phyloP scores from a whole-genome alignment of 352 stramenopile genomes.

The Thraustotheca clavata region DNA sequence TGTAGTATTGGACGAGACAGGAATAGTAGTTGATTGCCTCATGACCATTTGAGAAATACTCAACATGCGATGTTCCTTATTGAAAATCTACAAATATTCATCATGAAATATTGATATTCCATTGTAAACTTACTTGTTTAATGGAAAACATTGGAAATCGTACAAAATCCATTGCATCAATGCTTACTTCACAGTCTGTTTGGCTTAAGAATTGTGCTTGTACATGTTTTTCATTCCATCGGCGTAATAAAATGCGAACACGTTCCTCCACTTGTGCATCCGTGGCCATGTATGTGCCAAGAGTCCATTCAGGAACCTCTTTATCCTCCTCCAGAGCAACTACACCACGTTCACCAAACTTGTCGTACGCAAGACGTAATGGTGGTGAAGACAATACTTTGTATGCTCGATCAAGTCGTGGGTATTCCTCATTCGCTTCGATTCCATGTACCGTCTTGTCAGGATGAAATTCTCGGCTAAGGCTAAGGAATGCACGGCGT shows the following conservation, averaged over 20 bases:
- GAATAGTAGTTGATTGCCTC: constrained; percentile 63
- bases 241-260: constrained; percentile 46
- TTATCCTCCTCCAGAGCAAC: constrained; percentile 53
- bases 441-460: constrained; percentile 45
- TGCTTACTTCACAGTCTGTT: constrained; percentile 68
- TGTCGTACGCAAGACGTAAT: constrained; percentile 60
- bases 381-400: constrained; percentile 67
- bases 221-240: constrained; percentile 57
- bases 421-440: constrained; percentile 69
- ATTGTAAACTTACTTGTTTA: constrained; percentile 35
- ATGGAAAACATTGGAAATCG: constrained; percentile 38
- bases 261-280: constrained; percentile 35
- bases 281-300: not conserved
- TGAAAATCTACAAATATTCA: constrained; percentile 3
- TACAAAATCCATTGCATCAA: constrained; percentile 73
- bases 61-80: constrained; percentile 20
- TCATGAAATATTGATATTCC: constrained; percentile 21
- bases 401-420: constrained; percentile 69
- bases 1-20: constrained; percentile 42
- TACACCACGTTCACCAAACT: constrained; percentile 65
- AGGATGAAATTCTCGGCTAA: constrained; percentile 81
- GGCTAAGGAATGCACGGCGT: constrained; percentile 47
- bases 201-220: constrained; percentile 70
- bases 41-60: constrained; percentile 59
- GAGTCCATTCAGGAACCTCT: constrained; percentile 34